These are phyloP conservation scores for Magnolia sinica DNA, from an alignment of 164 flowering plant genomes.

Conservation along the genomic window DNA sequence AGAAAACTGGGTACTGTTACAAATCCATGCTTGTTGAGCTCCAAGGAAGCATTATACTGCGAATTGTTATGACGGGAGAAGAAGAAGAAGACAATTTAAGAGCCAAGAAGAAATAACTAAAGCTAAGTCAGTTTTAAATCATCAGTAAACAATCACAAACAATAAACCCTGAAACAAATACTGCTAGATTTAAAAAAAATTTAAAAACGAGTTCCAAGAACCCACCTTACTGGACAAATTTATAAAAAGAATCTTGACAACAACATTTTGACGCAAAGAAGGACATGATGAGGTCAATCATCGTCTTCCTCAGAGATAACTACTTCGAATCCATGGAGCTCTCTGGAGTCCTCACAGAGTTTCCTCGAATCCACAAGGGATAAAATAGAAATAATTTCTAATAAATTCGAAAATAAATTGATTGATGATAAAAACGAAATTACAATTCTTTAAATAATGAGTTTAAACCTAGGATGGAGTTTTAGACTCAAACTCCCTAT, in stretches of 20 bases:
- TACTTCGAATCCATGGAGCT: neutral
- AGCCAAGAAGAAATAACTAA: neutral
- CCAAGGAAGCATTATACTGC: constrained; percentile 81
- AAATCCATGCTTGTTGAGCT: constrained; percentile 64
- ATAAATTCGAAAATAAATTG: too few relatives aligned
- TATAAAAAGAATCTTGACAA: neutral
- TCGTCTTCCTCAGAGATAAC: neutral
- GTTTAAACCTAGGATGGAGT: too few relatives aligned
- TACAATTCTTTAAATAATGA: too few relatives aligned
- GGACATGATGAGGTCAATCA: neutral
- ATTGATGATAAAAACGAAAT: too few relatives aligned
- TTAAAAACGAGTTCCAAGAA: neutral
- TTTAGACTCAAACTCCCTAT: too few relatives aligned
- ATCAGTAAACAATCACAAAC: neutral
- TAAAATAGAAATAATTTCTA: too few relatives aligned
- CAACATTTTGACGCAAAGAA: neutral
- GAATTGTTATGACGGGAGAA: neutral
- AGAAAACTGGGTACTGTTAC: constrained; percentile 63
- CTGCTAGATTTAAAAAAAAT: too few relatives aligned
- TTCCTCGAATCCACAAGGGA: too few relatives aligned
- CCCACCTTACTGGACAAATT: neutral
- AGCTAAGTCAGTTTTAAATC: neutral
- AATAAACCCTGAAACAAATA: neutral
- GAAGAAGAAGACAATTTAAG: neutral
- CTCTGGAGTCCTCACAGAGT: too few relatives aligned